Evolutionary conservation across 352 stramenopile genomes (phyloP), one percentile per base, ranked within the genome.

Genomic region (Globisporangium nagaii): DNA sequence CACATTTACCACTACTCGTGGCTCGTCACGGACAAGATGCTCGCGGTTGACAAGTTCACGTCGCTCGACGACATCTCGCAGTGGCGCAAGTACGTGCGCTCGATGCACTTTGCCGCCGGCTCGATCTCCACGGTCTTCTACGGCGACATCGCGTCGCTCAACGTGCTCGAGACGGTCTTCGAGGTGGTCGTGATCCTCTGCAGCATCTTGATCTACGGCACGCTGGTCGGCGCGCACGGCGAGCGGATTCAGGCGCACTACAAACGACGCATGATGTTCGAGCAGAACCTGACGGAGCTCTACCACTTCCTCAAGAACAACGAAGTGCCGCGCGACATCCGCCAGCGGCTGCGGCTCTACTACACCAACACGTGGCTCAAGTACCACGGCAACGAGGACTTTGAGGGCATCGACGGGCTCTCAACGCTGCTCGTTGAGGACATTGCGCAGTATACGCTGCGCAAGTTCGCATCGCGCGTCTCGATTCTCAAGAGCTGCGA

Each of bases 101-200:
- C 75, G 13, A 58, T 81, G 7, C 77, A 89, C 37, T 89, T 87
- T 41, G 68, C 72, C 0, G 69, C 70, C 7, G 75, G 75, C 11
- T 87, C 79, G 12, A 87, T 86, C 55, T 76, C 79, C 1, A 89
- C 79, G 1, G 71, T 86, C 3, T 87, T 86, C 19, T 89, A 86
- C 39, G 76, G 79, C 0, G 79, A 89, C 37, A 84, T 89, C 10
- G 71, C 71, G 32, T 84, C 74, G 27, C 68, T 72, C 52, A 89
- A 89, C 54, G 56, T 82, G 13, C 20, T 80, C 12, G 79, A 89
- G 50, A 82, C 72, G 0, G 55, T 84, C 3, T 62, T 80, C 11
- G 74, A 87, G 46, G 71, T 89, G 9, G 51, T 50, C 4, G 62
- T 89, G 36, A 87, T 87, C 40, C 56, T 89, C n/a, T 44, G 73